Evolutionary conservation across 1,284 basidiomycete species (phyloP), one percentile per base, ranked within the genome.

Genomic region (Tylopilus sp.): DNA sequence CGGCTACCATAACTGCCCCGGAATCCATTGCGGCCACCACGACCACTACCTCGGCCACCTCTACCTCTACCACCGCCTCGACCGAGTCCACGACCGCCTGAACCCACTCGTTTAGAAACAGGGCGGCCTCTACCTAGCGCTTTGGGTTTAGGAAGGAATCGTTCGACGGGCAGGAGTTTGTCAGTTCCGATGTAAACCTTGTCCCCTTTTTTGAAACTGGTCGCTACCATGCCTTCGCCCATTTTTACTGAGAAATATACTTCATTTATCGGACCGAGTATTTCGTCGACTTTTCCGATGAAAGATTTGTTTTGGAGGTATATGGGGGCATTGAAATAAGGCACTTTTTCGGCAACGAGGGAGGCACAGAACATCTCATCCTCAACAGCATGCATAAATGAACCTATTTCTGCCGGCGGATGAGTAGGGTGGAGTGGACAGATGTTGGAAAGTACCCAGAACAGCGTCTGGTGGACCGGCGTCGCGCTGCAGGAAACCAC

Each of bases 291-390:
- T 71, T 94, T 95, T 57, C 94, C 94, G 57, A 97, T 92, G 55
- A 83, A 82, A 9, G 94, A 93, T 75, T 98, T 99, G 75, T 99
- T 99, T 76, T 93, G 86, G 46, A 99, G 82, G 72, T 97, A 99
- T 68, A 99, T 96, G 48, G 96, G 95, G 0, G 96, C 95, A 71
- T 99, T 99, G 78, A 99, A 99, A 74, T 96, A 96, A 0, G 96
- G 96, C 14, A 99, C 91, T 76, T 91, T 94, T 71, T 93, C 85
- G 2, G 85, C 74, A 67, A 93, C 82, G 33, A 84, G 74, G 11
- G 93, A 92, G 10, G 85, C 77, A 72, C 96, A 99, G 50, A 99
- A 77, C 95, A 99, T 98, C 70, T 99, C 95, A 56, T 92, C 91
- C 75, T 99, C 96, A 43, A 97, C 94, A 18, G 94, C 90, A 69